Conservation (phyloP, 805 yeast species). For the Saccharomycodes ludwigii region DNA sequence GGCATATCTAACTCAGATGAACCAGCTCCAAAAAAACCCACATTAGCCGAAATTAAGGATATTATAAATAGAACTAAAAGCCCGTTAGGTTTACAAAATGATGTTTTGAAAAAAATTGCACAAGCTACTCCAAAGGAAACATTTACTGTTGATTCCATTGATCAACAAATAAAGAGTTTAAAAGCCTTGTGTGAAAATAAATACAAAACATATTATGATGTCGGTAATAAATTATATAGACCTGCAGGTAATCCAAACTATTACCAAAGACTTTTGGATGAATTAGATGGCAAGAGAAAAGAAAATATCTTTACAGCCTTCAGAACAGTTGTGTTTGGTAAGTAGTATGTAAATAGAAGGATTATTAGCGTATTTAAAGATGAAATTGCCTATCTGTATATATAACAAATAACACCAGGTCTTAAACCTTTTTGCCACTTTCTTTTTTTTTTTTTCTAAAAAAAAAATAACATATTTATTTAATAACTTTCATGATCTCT, state of each 20-base stretch:
- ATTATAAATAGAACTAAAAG: constrained; percentile 24
- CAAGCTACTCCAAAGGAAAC: constrained; percentile 34
- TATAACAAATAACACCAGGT: no score
- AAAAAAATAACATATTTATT: no score
- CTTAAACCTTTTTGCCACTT: no score
- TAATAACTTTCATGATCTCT: no score
- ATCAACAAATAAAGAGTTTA: constrained; percentile 45
- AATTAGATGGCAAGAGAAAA: constrained; percentile 57
- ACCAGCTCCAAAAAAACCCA: constrained; percentile 27
- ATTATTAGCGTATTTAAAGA: no score
- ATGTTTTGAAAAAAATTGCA: constrained; percentile 32
- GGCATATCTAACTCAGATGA: constrained; percentile 31
- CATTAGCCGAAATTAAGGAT: constrained; percentile 29
- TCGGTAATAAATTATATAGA: constrained; percentile 49
- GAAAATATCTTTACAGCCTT: constrained; percentile 55
- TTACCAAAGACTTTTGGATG: constrained; percentile 57
- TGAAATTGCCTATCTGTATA: no score
- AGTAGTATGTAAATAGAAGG: no score
- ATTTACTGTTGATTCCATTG: constrained; percentile 35
- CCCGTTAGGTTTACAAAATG: constrained; percentile 34
- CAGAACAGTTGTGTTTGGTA: constrained; percentile 68
- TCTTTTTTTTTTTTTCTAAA: no score
- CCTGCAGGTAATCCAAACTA: constrained; percentile 85
- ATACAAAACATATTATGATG: constrained; percentile 48
- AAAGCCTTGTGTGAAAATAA: constrained; percentile 47